phyloP scores from a whole-genome alignment of 176 grass and related monocot species.

The Musa beccarii region DNA sequence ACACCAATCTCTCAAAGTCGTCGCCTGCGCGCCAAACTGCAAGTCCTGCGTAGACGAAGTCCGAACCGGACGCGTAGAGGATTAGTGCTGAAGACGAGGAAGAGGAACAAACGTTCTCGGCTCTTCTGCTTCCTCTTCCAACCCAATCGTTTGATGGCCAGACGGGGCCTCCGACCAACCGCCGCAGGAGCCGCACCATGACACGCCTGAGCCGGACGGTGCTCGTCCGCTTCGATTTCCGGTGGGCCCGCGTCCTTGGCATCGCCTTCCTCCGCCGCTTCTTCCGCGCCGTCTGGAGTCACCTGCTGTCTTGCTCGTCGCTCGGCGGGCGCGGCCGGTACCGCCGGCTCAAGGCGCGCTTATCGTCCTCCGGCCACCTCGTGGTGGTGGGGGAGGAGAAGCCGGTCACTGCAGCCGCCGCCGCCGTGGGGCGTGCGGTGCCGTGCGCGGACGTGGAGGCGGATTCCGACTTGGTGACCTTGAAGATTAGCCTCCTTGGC shows the following conservation, averaged over 20 bases:
- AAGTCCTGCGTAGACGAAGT: too few relatives aligned
- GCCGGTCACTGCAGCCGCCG: neutral
- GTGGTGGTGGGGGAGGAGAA: neutral
- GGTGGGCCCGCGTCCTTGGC: constrained; percentile 51
- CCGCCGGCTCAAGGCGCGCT: constrained; percentile 32
- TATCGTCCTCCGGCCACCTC: neutral
- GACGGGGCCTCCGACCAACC: neutral
- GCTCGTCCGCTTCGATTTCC: constrained; percentile 33
- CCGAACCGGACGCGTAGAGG: too few relatives aligned
- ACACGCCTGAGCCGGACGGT: neutral
- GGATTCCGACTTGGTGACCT: constrained; percentile 43
- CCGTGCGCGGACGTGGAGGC: constrained; percentile 7
- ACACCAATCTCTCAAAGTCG: too few relatives aligned
- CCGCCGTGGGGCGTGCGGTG: neutral
- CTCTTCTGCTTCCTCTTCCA: neutral
- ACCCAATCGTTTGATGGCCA: neutral
- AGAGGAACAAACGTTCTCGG: too few relatives aligned
- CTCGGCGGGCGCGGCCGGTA: constrained; percentile 31
- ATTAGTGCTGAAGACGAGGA: too few relatives aligned
- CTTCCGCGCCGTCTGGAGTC: constrained; percentile 50
- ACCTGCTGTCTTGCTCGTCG: constrained; percentile 48
- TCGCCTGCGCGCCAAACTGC: too few relatives aligned
- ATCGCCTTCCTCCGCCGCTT: constrained; percentile 54
- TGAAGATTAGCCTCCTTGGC: constrained; percentile 96
- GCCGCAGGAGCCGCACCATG: neutral